Evolutionary conservation across 2,329 filamentous ascomycete genomes (phyloP), one percentile per base, ranked within the genome.

Genomic region (Xylaria sp.): DNA sequence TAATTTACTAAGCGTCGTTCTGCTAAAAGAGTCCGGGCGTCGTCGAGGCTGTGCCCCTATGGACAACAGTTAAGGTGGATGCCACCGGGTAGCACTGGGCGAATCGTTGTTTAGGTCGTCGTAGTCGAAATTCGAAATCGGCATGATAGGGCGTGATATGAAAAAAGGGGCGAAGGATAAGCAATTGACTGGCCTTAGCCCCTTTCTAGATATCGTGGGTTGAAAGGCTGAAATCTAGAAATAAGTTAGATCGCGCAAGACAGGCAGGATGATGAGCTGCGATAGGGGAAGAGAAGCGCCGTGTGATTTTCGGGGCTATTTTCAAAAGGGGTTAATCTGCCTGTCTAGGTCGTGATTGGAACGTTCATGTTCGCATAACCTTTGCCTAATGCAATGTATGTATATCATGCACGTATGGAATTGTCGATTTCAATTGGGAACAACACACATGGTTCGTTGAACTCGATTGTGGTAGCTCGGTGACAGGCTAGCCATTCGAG

Each of bases 381-480:
- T 18, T 37, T 37, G 34, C 18, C 41, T 46, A 46, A 46, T 46
- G 13, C 18, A 46, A 15, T 44, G 41, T 55, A 15, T 44, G 41
- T 55, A 34, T 23, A 13, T 52, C 28, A 23, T 52, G 23, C 34
- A 37, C 10, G 34, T 37, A 37, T 8, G 34, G 10, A 8, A 44
- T 18, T 15, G 15, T 15, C 41, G 41, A 18, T 44, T 44, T 15
- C 41, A 46, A 18, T 46, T 46, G 6, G 18, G 3, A 18, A 46
- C 18, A 60, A 34, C 20, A 23, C 25, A 25, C 25, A 31, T 41
- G 25, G n/a, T 48, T 28, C 20, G 31, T 15, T n/a, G 23, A 39
- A 51, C 23, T 48, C 51, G 18, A 61, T 66, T 65, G 44, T 44
- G 28, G 18, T 41, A 41, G n/a, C 37, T 62, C 13, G 18, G 44